These are phyloP conservation scores for Aethionema arabicum DNA, from an alignment of 345 rosid genomes.

Conservation along the genomic window DNA sequence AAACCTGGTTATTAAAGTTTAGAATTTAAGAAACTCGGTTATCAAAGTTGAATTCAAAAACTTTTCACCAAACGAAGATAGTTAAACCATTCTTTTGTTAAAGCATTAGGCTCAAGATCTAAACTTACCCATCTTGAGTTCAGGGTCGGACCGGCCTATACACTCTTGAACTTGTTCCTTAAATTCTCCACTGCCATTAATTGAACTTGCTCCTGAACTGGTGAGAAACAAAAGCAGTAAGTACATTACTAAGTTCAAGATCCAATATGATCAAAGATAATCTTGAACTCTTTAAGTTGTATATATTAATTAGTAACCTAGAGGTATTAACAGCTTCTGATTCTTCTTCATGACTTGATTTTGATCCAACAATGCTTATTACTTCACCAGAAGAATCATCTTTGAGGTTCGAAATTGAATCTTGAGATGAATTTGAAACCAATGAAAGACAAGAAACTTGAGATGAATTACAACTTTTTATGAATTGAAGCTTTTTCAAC, in stretches of 20 bases:
- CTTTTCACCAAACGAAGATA: too few species aligned
- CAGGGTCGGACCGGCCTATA: too few species aligned
- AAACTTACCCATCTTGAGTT: too few species aligned
- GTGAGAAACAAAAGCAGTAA: background rate
- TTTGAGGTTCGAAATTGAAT: slow-evolving; percentile 28
- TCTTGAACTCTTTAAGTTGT: slow-evolving; percentile 17
- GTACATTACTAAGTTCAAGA: too few species aligned
- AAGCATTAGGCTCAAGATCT: too few species aligned
- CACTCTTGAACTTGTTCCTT: too few species aligned
- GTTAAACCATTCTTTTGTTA: too few species aligned
- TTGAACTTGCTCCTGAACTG: background rate
- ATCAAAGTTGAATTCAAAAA: too few species aligned
- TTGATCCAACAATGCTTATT: slow-evolving; percentile 23
- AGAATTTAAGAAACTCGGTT: too few species aligned
- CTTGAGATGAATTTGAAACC: slow-evolving; percentile 35
- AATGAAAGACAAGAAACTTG: slow-evolving; percentile 48
- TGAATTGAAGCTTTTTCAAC: slow-evolving; percentile 59
- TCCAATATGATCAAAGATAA: background rate
- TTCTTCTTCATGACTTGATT: slow-evolving; percentile 31
- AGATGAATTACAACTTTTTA: slow-evolving; percentile 44
- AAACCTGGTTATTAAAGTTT: too few species aligned
- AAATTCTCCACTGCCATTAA: too few species aligned
- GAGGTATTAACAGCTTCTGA: slow-evolving; percentile 9
- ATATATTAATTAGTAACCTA: slow-evolving; percentile 17
- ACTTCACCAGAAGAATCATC: slow-evolving; percentile 18